Base-by-base conservation (phyloP, 257 asterid species). In the Scutellaria minor region DNA sequence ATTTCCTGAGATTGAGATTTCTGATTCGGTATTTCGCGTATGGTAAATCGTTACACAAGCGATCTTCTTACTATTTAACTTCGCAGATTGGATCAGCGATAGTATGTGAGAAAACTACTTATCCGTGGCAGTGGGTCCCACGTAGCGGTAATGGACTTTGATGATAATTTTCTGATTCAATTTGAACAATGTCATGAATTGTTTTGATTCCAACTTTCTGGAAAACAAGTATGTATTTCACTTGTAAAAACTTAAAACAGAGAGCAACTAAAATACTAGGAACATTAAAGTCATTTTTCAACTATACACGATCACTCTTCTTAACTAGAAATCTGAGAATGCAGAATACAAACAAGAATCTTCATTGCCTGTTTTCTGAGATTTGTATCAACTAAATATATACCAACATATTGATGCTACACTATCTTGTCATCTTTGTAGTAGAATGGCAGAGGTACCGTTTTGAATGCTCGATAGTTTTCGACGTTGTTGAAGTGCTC, bases 401-500 rank as follows among this genome's bases (percentile, higher is more conserved):
- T 2, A 44, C 55, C 2, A 8, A 1, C 5, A 31, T 2, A 7
- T 37, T 39, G 20, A 10, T 67, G 54, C n/a, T 48, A 68, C 59
- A 58, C 3, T 42, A 72, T 74, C 77, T 81, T 82, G 61, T 83
- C 83, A 47, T 82, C 85, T 46, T 85, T 86, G 11, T 89, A 84
- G 88, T 84, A 75, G 80, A 89, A 92, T 10, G 98, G 98, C 70
- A 92, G 65, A 1, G 96, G 95, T 9, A 90, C 80, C 0, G 92
- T 12, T 59, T 85, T 90, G 79, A 83, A 85, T 7, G 96, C 94
- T 46, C 92, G 75, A 75, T 74, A 92, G 46, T 87, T 85, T 6
- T 85, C 97, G 0, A 89, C 93, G 39, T 89, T 92, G 75, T 85
- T 83, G 79, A 92, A 77, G 75, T 88, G 95, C 78, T 92, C 96